A percentile compares a stretch with the other conserved stretches of the same genome.
These are phyloP conservation scores for Saccharomycopsis lassenensis DNA, from an alignment of 805 yeast species.

Conservation along the genomic window DNA sequence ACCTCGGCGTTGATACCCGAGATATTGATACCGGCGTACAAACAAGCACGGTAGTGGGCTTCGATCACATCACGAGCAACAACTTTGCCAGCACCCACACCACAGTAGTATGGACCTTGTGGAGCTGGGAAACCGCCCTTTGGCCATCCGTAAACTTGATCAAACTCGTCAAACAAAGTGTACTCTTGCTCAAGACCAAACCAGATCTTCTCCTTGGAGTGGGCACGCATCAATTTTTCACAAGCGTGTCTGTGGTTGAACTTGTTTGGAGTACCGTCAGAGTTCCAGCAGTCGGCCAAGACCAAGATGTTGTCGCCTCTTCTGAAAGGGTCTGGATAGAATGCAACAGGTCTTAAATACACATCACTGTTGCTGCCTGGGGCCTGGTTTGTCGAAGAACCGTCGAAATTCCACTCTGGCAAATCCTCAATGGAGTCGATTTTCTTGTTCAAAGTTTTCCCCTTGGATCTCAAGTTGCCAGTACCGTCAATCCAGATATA, in stretches of 20 bases:
- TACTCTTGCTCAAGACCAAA: conserved; percentile 99
- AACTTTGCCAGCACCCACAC: conserved; percentile 98
- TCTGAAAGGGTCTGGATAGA: conserved; percentile 95
- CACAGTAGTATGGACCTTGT: conserved; percentile 99
- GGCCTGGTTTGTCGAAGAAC: conserved; percentile 97
- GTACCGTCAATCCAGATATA: conserved; percentile 96
- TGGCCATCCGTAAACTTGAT: conserved; percentile 96
- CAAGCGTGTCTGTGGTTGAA: conserved; percentile 97
- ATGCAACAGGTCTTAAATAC: conserved; percentile 90
- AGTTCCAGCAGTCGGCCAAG: conserved; percentile 93
- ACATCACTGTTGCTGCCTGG: conserved; percentile 97
- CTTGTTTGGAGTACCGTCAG: conserved; percentile 98
- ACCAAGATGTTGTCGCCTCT: conserved; percentile 95
- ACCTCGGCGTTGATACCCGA: conserved; percentile 99
- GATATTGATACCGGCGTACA: conserved; percentile 80
- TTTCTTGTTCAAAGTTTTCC: conserved; percentile 68
- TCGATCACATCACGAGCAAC: conserved; percentile 97
- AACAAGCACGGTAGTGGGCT: conserved; percentile 98
- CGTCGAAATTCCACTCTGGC: conserved; percentile 99
- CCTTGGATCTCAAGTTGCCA: conserved; percentile 87
- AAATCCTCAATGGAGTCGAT: conserved; percentile 71
- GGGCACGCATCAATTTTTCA: conserved; percentile 89
- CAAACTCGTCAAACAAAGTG: conserved; percentile 87
- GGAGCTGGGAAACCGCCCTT: conserved; percentile 99
- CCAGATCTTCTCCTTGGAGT: conserved; percentile 78